phyloP scores from a whole-genome alignment of 2,329 filamentous ascomycete genomes.

The Aspergillus caelatus region DNA sequence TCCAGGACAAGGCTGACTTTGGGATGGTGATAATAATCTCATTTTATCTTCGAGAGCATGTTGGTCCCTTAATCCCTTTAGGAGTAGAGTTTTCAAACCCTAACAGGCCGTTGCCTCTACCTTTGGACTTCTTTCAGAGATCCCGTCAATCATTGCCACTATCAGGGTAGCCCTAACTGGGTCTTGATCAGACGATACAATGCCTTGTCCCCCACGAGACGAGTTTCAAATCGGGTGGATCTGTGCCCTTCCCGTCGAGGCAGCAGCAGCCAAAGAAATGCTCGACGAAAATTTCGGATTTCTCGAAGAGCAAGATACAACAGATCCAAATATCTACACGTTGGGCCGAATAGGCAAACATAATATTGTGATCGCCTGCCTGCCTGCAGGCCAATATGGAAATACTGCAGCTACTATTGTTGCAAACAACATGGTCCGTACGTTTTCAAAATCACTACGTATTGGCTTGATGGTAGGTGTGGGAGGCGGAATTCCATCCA shows the following conservation, averaged over 20 bases:
- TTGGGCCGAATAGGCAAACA: conserved; percentile 24
- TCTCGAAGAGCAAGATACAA: conserved; percentile 17
- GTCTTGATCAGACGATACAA: background rate
- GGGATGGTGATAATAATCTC: too few relatives aligned
- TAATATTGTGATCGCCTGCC: conserved; percentile 24
- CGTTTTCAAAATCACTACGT: conserved; percentile 21
- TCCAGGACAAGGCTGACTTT: too few relatives aligned
- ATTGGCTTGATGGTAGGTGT: conserved; percentile 27
- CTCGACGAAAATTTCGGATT: conserved; percentile 22
- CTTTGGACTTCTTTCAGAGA: too few relatives aligned
- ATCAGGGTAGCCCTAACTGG: too few relatives aligned
- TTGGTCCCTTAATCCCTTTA: too few relatives aligned
- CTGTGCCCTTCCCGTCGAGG: conserved; percentile 22
- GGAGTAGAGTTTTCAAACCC: too few relatives aligned
- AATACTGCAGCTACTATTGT: conserved; percentile 19
- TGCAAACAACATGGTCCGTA: conserved; percentile 22
- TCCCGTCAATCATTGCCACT: too few relatives aligned
- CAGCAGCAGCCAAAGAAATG: conserved; percentile 20
- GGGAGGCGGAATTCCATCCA: conserved; percentile 30
- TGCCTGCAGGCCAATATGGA: conserved; percentile 18
- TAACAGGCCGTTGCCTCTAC: too few relatives aligned
- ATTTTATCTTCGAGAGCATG: too few relatives aligned
- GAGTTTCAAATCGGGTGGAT: conserved; percentile 23
- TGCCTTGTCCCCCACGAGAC: conserved; percentile 5
- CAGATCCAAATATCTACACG: conserved; percentile 24